phyloP scores from a whole-genome alignment of 495 filamentous ascomycete genomes.

The Chlorociboria aeruginascens region DNA sequence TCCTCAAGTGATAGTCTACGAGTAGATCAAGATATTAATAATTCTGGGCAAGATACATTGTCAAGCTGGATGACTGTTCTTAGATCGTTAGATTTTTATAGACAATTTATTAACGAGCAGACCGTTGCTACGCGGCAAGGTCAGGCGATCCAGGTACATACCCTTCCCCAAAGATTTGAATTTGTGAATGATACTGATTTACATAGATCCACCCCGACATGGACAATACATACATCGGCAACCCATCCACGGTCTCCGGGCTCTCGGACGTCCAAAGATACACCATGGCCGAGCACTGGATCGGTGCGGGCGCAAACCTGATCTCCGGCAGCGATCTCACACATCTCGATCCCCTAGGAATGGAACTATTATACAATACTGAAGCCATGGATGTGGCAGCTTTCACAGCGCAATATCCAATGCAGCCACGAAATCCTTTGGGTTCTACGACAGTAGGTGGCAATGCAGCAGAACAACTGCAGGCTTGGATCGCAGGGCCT shows the following conservation, averaged over 20 bases:
- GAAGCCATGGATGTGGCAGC: constrained; percentile 12
- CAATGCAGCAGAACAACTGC: constrained; percentile 19
- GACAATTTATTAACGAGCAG: constrained; percentile 3
- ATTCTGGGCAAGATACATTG: constrained; percentile 17
- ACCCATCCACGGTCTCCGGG: constrained; percentile 17
- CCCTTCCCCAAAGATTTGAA: too few relatives aligned
- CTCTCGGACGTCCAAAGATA: constrained; percentile 18
- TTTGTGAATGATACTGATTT: neutral
- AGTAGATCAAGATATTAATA: constrained; percentile 22
- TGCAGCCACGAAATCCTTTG: constrained; percentile 23
- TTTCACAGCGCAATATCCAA: constrained; percentile 18
- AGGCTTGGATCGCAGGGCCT: constrained; percentile 25
- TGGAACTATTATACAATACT: constrained; percentile 13
- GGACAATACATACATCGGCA: constrained; percentile 22
- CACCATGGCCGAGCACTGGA: constrained; percentile 23
- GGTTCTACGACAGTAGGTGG: constrained; percentile 4
- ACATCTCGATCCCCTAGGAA: constrained; percentile 17
- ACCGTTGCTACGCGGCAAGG: too few relatives aligned
- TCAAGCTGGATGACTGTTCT: constrained; percentile 19
- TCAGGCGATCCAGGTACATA: too few relatives aligned
- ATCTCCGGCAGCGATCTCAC: constrained; percentile 21
- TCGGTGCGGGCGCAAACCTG: constrained; percentile 23
- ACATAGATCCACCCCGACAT: constrained; percentile 21
- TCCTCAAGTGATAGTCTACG: constrained; percentile 20
- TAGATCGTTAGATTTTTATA: constrained; percentile 23